Conservation (phyloP, 306 rosid species). For the Cucumis sativus region Cucumber_9930_V3 NC_026661.2:19597001-19597500, state of each 20-base stretch:
- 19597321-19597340: background rate
- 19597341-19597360: too few species aligned
- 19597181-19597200: constrained; percentile 10
- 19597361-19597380: background rate
- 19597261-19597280: constrained; percentile 51
- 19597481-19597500: background rate
- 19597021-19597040: background rate
- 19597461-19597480: background rate
- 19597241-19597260: constrained; percentile 30
- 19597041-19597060: background rate
- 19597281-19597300: constrained; percentile 84
- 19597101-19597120: background rate
- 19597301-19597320: constrained; percentile 38
- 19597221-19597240: constrained; percentile 24
- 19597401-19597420: background rate
- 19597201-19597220: background rate
- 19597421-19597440: background rate
- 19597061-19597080: constrained; percentile 2
- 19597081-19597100: background rate
- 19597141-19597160: background rate
- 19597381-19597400: background rate
- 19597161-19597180: background rate
- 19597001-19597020: background rate
- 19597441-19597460: background rate
- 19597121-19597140: background rate